Base-by-base conservation (phyloP, 257 asterid genomes). In the Orobanche coerulescens region DNA sequence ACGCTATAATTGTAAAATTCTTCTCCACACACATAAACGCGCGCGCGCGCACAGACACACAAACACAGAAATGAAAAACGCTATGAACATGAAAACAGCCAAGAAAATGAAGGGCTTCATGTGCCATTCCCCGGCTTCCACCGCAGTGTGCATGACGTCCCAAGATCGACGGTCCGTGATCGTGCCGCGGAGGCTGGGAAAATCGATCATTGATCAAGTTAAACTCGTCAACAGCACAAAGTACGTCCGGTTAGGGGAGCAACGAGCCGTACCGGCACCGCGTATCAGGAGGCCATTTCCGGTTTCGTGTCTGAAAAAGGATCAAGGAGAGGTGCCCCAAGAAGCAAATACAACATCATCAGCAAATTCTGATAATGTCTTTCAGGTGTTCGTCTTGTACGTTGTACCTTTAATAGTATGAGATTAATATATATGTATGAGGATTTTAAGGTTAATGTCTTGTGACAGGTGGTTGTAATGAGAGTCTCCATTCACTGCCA, bases 401-500 rank as follows among this genome's bases (percentile, higher is more conserved):
- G 2, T 4, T 23, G 4, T n/a, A 22, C n/a, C n/a, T n/a, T n/a
- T n/a, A n/a, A n/a, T n/a, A n/a, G n/a, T n/a, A n/a, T n/a, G n/a
- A n/a, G n/a, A n/a, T n/a, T n/a, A n/a, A n/a, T n/a, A n/a, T n/a
- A n/a, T n/a, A n/a, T n/a, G n/a, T n/a, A n/a, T 13, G 34, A 43
- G 46, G 18, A 22, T 44, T 18, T 30, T 56, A 40, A 33, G 64
- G 42, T 63, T 59, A 3, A 4, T 50, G 37, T 67, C 36, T 70
- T 62, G 62, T 34, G 13, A 47, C 78, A 85, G 96, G 92, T 88
- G 64, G 95, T 83, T 71, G 96, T 83, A 43, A 76, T 88, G 95
- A 88, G 85, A 68, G 94, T 88, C n/a, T 83, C 95, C 13, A 79
- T 88, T 65, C 96, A 88, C 67, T 88, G 96, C 61, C 82, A 86